phyloP scores from a whole-genome alignment of 441 rosid species.

The Erysimum cheiri region DNA sequence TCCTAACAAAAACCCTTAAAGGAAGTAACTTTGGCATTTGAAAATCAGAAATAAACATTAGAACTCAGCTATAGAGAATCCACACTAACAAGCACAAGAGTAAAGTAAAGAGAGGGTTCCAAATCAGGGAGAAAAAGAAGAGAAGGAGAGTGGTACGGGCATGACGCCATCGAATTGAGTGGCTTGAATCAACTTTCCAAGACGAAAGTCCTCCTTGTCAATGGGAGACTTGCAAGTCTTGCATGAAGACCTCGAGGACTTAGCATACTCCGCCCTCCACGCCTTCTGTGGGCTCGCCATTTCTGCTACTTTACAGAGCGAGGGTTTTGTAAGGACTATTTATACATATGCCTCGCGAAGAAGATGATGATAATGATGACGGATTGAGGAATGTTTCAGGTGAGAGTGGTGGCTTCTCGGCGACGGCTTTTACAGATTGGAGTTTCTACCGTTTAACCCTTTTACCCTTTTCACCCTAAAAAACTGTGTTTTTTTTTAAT shows the following conservation, averaged over 20 bases:
- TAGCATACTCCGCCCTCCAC: constrained; percentile 97
- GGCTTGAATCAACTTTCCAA: constrained; percentile 91
- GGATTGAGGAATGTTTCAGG: constrained; percentile 16
- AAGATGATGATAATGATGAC: constrained; percentile 25
- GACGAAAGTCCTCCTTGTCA: constrained; percentile 69
- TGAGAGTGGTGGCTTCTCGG: constrained; percentile 24
- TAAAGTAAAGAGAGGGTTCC: constrained; percentile 1
- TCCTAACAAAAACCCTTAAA: constrained; percentile 25
- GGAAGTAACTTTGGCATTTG: constrained; percentile 22
- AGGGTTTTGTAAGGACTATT: constrained; percentile 14
- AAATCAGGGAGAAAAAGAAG: not conserved
- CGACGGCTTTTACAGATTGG: constrained; percentile 20
- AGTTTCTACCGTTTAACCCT: constrained; percentile 39
- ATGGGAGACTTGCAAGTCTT: constrained; percentile 78
- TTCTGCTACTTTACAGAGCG: constrained; percentile 17
- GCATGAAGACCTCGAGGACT: constrained; percentile 90
- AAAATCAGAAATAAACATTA: not conserved
- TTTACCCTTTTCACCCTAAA: constrained; percentile 39
- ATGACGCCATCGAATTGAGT: constrained; percentile 90
- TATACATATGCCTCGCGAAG: constrained; percentile 33
- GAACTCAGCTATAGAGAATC: constrained; percentile 5
- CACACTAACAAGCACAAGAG: constrained; percentile 5
- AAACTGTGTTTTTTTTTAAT: not conserved
- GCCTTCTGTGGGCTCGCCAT: constrained; percentile 70
- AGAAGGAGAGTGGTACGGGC: constrained; percentile 58